Conservation (phyloP, 148 eudicot species). For the Vaccinium myrtillus region DNA sequence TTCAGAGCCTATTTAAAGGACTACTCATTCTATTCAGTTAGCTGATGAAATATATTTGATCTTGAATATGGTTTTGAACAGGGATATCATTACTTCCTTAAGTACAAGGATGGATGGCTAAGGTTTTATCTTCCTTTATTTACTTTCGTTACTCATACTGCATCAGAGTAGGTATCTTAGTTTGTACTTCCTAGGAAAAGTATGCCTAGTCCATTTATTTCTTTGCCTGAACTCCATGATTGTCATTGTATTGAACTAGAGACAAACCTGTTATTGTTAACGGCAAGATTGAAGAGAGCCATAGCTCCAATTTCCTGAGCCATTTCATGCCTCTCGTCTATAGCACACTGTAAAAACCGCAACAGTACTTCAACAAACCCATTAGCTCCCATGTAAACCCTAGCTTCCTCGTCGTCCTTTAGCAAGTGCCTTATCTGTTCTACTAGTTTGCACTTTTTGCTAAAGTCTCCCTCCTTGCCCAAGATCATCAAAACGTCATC, state of each 20-base stretch:
- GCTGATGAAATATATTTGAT: too few relatives aligned
- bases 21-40: too few relatives aligned
- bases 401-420: conserved; percentile 91
- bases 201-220: background rate
- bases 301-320: conserved; percentile 89
- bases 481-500: conserved; percentile 56
- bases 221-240: background rate
- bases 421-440: conserved; percentile 81
- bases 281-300: conserved; percentile 97
- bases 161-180: background rate
- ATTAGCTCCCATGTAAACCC: conserved; percentile 90
- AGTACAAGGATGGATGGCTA: too few relatives aligned
- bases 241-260: background rate
- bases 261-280: conserved; percentile 85
- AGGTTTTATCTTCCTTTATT: too few relatives aligned
- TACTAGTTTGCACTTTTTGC: conserved; percentile 60
- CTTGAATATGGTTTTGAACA: too few relatives aligned
- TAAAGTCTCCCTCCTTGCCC: conserved; percentile 42
- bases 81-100: too few relatives aligned
- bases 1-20: too few relatives aligned
- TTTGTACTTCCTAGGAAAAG: background rate
- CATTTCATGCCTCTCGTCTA: conserved; percentile 41
- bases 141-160: too few relatives aligned
- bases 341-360: conserved; percentile 59
- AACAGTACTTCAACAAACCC: conserved; percentile 87